phyloP scores from a whole-genome alignment of 805 yeast genomes.

The Metschnikowia proteae region DNA sequence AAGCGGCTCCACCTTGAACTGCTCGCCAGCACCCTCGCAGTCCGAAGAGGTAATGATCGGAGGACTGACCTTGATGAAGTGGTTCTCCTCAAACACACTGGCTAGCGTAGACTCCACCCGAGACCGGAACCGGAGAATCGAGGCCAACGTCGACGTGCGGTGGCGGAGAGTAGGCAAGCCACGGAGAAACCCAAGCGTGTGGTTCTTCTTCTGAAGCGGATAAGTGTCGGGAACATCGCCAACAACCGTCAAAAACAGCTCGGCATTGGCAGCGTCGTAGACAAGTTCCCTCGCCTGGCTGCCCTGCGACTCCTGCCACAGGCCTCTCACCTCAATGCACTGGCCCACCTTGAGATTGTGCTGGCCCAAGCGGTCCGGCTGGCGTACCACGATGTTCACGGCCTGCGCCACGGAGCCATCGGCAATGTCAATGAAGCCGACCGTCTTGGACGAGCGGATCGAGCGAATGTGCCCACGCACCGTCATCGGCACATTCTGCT shows the following conservation, averaged over 20 bases:
- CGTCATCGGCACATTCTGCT: constrained; percentile 11
- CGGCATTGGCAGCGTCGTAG: constrained; percentile 23
- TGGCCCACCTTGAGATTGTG: constrained; percentile 47
- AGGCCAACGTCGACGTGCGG: constrained; percentile 61
- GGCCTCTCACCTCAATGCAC: constrained; percentile 32
- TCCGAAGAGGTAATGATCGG: constrained; percentile 87
- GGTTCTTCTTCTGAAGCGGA: constrained; percentile 82
- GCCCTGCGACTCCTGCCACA: constrained; percentile 32
- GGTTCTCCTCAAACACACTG: constrained; percentile 49
- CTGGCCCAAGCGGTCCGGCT: constrained; percentile 22
- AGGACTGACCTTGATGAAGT: constrained; percentile 73
- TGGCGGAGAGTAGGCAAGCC: constrained; percentile 74
- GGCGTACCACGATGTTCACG: constrained; percentile 46
- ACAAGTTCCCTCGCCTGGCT: constrained; percentile 32
- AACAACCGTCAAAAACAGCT: constrained; percentile 39
- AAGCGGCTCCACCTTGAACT: constrained; percentile 53
- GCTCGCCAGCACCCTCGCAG: constrained; percentile 97
- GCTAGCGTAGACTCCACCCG: constrained; percentile 51
- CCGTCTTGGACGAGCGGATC: constrained; percentile 66
- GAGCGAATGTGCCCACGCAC: constrained; percentile 68
- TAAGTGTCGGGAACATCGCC: constrained; percentile 64
- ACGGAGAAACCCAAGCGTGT: constrained; percentile 62
- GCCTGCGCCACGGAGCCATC: constrained; percentile 68
- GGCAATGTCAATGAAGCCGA: constrained; percentile 72
- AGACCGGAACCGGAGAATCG: constrained; percentile 72